These are phyloP conservation scores for Vitis rupestris DNA, from an alignment of 164 flowering plant species.

Conservation along the genomic window DNA sequence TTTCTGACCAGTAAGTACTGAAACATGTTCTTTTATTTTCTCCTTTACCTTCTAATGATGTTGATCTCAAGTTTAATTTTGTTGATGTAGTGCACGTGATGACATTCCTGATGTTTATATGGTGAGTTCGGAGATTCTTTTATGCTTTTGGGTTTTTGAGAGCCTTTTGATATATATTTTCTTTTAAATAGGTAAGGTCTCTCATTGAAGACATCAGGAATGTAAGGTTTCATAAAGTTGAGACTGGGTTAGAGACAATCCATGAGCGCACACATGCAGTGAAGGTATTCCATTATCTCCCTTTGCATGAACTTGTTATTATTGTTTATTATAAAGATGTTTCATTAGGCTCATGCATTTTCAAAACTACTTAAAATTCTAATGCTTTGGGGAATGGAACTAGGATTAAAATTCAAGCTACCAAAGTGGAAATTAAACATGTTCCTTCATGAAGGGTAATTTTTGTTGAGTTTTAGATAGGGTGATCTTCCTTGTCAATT, in stretches of 20 bases:
- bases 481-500: too few relatives aligned
- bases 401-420: too few relatives aligned
- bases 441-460: too few relatives aligned
- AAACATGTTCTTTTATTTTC: neutral
- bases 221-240: slow-evolving; percentile 84
- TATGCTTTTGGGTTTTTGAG: neutral
- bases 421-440: too few relatives aligned
- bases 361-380: too few relatives aligned
- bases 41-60: neutral
- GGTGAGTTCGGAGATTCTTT: slow-evolving; percentile 48
- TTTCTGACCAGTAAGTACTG: slow-evolving; percentile 72
- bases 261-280: slow-evolving; percentile 75
- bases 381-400: too few relatives aligned
- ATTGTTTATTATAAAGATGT: neutral
- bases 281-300: slow-evolving; percentile 42
- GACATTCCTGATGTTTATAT: slow-evolving; percentile 86
- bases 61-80: slow-evolving; percentile 10
- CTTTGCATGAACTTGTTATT: neutral
- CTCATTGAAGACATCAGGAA: slow-evolving; percentile 80
- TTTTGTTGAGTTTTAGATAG: too few relatives aligned
- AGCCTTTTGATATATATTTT: neutral
- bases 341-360: neutral
- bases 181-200: slow-evolving; percentile 63
- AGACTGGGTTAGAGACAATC: slow-evolving; percentile 70
- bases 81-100: slow-evolving; percentile 64